These are phyloP conservation scores for Boletus austroedulis DNA, from an alignment of 1,284 basidiomycete species.

Conservation along the genomic window DNA sequence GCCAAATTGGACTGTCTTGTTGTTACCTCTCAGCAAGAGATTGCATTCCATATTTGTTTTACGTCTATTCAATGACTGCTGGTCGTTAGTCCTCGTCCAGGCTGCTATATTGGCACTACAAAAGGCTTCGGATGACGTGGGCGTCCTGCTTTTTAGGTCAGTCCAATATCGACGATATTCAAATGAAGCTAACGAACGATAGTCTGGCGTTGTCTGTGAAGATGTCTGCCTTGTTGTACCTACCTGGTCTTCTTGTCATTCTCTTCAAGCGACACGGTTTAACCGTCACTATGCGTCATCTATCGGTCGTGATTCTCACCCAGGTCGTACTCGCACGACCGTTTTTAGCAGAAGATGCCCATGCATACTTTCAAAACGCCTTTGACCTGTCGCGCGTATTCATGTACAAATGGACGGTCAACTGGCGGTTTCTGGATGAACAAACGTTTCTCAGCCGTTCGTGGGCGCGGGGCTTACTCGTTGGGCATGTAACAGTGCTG, in stretches of 20 bases:
- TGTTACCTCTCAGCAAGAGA: slow-evolving; percentile 86
- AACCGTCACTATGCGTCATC: slow-evolving; percentile 50
- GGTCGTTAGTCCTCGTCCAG: slow-evolving; percentile 69
- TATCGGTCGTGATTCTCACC: slow-evolving; percentile 50
- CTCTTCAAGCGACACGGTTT: slow-evolving; percentile 75
- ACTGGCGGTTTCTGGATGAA: slow-evolving; percentile 89
- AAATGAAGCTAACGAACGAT: slow-evolving; percentile 10
- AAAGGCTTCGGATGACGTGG: slow-evolving; percentile 56
- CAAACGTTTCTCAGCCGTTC: slow-evolving; percentile 63
- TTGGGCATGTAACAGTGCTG: slow-evolving; percentile 62
- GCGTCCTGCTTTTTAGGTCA: slow-evolving; percentile 72
- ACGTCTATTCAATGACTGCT: slow-evolving; percentile 94
- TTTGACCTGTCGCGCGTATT: slow-evolving; percentile 91
- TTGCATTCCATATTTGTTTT: slow-evolving; percentile 92
- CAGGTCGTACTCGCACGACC: slow-evolving; percentile 70
- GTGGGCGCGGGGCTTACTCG: slow-evolving; percentile 66
- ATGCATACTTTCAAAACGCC: slow-evolving; percentile 71
- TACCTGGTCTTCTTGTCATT: slow-evolving; percentile 84
- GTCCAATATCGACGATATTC: slow-evolving; percentile 24
- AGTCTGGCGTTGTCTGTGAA: slow-evolving; percentile 90
- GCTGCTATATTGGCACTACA: slow-evolving; percentile 62
- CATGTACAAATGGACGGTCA: slow-evolving; percentile 96
- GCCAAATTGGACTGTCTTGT: slow-evolving; percentile 78
- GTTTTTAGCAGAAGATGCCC: slow-evolving; percentile 64
- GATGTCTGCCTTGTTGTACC: slow-evolving; percentile 94